Conservation (phyloP, 257 asterid genomes). For the Solanum tarapatanum region DNA sequence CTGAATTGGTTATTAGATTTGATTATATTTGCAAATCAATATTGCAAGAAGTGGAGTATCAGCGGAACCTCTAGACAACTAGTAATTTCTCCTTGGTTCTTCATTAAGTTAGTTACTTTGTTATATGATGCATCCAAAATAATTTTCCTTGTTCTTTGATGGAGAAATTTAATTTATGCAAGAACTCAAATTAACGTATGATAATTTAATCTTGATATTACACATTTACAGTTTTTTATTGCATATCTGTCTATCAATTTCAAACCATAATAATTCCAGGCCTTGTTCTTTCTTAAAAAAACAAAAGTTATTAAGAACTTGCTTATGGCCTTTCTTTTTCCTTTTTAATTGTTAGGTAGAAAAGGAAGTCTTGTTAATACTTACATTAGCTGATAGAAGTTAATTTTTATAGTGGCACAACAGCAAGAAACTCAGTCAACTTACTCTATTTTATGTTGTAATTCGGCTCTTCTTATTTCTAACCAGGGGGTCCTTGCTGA, state of each 20-base stretch:
- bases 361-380: background rate
- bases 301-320: background rate
- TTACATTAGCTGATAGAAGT: background rate
- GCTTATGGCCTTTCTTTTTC: background rate
- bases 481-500: conserved; percentile 94
- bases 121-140: background rate
- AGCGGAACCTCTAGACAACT: background rate
- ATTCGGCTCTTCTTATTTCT: conserved; percentile 2
- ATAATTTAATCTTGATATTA: background rate
- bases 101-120: background rate
- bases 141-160: background rate
- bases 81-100: background rate
- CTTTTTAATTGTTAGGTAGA: background rate
- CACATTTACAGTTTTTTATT: background rate
- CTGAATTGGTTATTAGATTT: background rate
- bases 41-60: background rate
- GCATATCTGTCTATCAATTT: background rate
- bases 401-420: background rate
- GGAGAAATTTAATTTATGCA: background rate
- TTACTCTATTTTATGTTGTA: background rate
- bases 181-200: background rate
- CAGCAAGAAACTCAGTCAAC: background rate
- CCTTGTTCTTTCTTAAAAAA: background rate
- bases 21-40: background rate
- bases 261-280: background rate